phyloP scores from a whole-genome alignment of 2,329 filamentous ascomycete species.

The Cladosporium austrohemisphaericum region DNA sequence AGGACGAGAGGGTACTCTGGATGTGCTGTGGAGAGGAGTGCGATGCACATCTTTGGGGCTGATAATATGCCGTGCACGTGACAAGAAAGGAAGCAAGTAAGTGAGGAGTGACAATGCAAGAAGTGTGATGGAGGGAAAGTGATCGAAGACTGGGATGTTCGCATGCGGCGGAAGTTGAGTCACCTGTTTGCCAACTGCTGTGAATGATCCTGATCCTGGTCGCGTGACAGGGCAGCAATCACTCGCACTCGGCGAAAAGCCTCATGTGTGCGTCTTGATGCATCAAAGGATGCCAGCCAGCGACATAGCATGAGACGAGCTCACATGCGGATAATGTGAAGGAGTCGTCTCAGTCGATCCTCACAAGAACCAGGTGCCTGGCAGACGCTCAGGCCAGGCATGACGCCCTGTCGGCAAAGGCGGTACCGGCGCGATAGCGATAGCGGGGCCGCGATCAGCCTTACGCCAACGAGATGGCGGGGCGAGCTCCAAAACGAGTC shows the following conservation, averaged over 20 bases:
- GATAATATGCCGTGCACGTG: neutral
- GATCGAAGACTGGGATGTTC: neutral
- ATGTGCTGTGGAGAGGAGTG: conserved; percentile 47
- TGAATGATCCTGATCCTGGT: neutral
- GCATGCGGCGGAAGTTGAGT: conserved; percentile 8
- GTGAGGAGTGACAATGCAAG: neutral
- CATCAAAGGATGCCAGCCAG: too few relatives aligned
- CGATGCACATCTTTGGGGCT: conserved; percentile 44
- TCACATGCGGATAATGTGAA: neutral
- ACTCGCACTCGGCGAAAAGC: too few relatives aligned
- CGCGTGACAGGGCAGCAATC: neutral
- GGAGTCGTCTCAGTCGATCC: neutral
- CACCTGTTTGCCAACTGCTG: conserved; percentile 2
- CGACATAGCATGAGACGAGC: too few relatives aligned
- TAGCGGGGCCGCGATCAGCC: neutral
- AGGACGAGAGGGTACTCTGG: conserved; percentile 49
- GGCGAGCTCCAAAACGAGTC: neutral
- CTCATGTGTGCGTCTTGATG: neutral
- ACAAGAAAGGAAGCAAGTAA: neutral
- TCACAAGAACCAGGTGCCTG: too few relatives aligned
- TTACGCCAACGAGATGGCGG: neutral
- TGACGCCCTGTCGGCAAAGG: neutral
- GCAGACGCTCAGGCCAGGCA: neutral
- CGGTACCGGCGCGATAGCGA: neutral
- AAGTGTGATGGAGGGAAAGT: neutral